Evolutionary conservation across 2,329 filamentous ascomycete genomes (phyloP).

Genomic region (Aspergillus sojae): DNA sequence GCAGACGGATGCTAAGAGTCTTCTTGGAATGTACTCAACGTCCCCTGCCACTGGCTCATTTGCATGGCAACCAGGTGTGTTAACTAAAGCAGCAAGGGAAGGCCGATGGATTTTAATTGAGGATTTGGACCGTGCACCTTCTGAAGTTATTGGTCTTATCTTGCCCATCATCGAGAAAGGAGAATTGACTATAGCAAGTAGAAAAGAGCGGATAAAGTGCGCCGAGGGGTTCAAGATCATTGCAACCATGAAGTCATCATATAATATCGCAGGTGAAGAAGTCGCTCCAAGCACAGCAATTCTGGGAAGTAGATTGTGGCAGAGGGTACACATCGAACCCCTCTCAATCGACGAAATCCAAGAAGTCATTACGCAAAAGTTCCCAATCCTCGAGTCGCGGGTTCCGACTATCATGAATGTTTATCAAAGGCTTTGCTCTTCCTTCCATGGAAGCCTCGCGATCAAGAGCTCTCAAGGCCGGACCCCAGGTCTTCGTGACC

Average conservation of each 20-base stretch:
- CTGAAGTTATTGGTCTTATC: constrained; percentile 90
- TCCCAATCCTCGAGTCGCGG: constrained; percentile 66
- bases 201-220: constrained; percentile 82
- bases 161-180: constrained; percentile 88
- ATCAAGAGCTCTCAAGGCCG: constrained; percentile 50
- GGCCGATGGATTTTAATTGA: constrained; percentile 97
- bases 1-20: constrained; percentile 95
- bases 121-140: constrained; percentile 91
- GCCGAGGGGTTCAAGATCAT: constrained; percentile 86
- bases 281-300: constrained; percentile 68
- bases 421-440: constrained; percentile 50
- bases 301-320: constrained; percentile 86
- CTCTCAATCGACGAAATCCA: constrained; percentile 71
- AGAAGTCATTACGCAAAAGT: constrained; percentile 70
- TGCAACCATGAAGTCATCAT: constrained; percentile 78
- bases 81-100: constrained; percentile 91
- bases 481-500: constrained; percentile 71
- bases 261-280: constrained; percentile 69
- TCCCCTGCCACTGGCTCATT: constrained; percentile 87
- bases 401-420: constrained; percentile 59
- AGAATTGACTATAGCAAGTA: constrained; percentile 86
- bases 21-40: constrained; percentile 91
- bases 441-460: constrained; percentile 42
- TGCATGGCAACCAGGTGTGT: constrained; percentile 85
- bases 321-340: constrained; percentile 68